Conservation (phyloP, 192 early-diverging fungal genomes). For the Pecoramyces ruminantium region DNA sequence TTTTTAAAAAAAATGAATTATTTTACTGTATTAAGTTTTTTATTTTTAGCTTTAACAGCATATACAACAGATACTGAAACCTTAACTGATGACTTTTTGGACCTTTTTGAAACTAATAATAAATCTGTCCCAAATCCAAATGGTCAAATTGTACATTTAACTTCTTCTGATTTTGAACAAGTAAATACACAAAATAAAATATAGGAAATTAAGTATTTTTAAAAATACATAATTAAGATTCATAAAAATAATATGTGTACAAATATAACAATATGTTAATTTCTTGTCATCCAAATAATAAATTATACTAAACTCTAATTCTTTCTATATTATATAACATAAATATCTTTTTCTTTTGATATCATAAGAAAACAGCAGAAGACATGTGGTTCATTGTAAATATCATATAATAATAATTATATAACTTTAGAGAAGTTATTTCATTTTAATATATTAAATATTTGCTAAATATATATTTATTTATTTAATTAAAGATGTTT, state of each 20-base stretch:
- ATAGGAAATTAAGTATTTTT: too few species aligned
- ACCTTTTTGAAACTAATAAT: background rate
- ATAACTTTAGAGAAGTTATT: too few species aligned
- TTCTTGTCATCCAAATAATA: too few species aligned
- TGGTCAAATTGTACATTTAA: background rate
- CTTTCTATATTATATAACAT: too few species aligned
- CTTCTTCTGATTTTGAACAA: background rate
- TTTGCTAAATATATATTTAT: too few species aligned
- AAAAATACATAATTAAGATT: too few species aligned
- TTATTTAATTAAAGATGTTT: slow-evolving; percentile 28
- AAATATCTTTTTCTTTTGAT: too few species aligned
- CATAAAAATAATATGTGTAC: too few species aligned
- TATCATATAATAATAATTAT: too few species aligned
- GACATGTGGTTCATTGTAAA: background rate
- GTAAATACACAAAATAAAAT: background rate
- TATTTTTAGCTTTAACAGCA: background rate
- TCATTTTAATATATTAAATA: too few species aligned
- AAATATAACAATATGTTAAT: too few species aligned
- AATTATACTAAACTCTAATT: too few species aligned
- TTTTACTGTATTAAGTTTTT: background rate
- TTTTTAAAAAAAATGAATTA: background rate
- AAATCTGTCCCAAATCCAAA: background rate
- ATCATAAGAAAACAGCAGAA: background rate
- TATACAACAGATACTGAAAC: background rate
- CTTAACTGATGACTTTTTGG: background rate